These are phyloP conservation scores for Lipomyces anomalus DNA, from an alignment of 805 yeast species.

Conservation along the genomic window DNA sequence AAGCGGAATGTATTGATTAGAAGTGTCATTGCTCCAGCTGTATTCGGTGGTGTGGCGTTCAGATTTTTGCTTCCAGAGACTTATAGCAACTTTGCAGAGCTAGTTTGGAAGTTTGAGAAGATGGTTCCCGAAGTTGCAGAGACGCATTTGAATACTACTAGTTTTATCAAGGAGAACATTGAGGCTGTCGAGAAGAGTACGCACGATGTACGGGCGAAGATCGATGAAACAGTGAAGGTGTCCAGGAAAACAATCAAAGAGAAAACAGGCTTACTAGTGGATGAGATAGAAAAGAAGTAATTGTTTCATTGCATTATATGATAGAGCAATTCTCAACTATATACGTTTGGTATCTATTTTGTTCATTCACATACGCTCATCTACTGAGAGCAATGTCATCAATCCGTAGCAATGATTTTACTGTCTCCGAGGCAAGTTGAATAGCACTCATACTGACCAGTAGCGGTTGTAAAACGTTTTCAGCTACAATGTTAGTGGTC, in stretches of 20 bases:
- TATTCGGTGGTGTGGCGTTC: constrained; percentile 60
- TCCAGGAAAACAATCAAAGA: constrained; percentile 44
- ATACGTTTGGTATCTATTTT: too few relatives aligned
- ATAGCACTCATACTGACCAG: constrained; percentile 92
- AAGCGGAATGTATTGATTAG: constrained; percentile 54
- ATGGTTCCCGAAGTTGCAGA: constrained; percentile 47
- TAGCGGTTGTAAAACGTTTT: constrained; percentile 94
- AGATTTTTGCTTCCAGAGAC: constrained; percentile 68
- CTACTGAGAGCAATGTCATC: constrained; percentile 95
- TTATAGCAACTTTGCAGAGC: constrained; percentile 51
- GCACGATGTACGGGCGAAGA: constrained; percentile 39
- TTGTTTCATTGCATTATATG: too few relatives aligned
- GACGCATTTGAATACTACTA: constrained; percentile 49
- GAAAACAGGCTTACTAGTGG: constrained; percentile 64
- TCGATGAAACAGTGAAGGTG: constrained; percentile 31
- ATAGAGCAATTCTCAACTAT: too few relatives aligned
- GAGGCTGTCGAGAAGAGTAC: constrained; percentile 41
- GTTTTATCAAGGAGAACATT: constrained; percentile 43
- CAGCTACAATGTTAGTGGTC: constrained; percentile 83
- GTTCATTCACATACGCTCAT: constrained; percentile 36
- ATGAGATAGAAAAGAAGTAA: constrained; percentile 45
- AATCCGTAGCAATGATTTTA: constrained; percentile 89
- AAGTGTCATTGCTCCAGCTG: constrained; percentile 47
- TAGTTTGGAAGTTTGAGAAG: constrained; percentile 57
- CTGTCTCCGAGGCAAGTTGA: constrained; percentile 92